Conservation (phyloP, 352 stramenopile genomes). For the Thalassiosira sp. region DNA sequence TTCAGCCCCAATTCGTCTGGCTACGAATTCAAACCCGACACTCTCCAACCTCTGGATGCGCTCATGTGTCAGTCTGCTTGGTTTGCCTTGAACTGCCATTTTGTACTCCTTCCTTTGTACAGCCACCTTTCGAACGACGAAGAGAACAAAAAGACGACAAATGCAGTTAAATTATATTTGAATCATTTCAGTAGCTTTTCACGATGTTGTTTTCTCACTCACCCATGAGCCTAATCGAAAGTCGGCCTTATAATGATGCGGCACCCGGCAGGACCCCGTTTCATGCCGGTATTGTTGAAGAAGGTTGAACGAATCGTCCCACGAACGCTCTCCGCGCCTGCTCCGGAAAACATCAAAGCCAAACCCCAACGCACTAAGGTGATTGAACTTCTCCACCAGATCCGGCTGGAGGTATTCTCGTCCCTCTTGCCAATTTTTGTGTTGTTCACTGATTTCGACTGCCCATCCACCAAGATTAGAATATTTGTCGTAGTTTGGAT, state of each 20-base stretch:
- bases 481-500: conserved; percentile 34
- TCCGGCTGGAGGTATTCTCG: neutral
- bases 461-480: conserved; percentile 35
- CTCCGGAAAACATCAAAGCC: conserved; percentile 14
- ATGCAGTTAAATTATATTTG: neutral
- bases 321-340: conserved; percentile 3
- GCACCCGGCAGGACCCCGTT: conserved; percentile 22
- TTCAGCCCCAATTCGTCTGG: no score
- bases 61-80: conserved; percentile 16
- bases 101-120: conserved; percentile 39
- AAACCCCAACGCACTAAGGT: conserved; percentile 27
- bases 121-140: conserved; percentile 7
- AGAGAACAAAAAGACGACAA: neutral
- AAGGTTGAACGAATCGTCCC: conserved; percentile 31
- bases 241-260: conserved; percentile 34
- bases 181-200: no score
- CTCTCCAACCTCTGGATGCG: conserved; percentile 25
- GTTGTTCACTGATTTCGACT: conserved; percentile 21
- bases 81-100: conserved; percentile 5
- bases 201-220: no score
- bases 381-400: conserved; percentile 22
- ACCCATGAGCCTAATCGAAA: conserved; percentile 23
- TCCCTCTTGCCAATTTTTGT: conserved; percentile 22
- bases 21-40: conserved; percentile 35
- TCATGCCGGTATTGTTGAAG: conserved; percentile 29